phyloP scores from a whole-genome alignment of 2,329 filamentous ascomycete genomes.

The Metarhizium humberi region DNA sequence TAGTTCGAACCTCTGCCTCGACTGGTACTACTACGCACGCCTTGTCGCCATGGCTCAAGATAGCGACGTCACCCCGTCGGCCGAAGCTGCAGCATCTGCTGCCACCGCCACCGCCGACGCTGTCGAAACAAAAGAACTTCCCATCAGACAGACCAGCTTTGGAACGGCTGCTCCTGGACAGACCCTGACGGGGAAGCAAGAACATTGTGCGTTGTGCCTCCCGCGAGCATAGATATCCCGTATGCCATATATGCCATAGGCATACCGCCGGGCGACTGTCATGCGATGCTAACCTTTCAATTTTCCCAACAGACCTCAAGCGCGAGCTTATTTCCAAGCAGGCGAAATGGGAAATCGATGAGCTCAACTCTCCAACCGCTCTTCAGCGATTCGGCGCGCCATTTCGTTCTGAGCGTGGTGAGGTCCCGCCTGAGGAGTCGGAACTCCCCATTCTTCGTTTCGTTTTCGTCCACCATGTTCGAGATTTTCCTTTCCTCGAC shows the following conservation, averaged over 20 bases:
- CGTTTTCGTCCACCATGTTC: constrained; percentile 96
- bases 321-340: constrained; percentile 87
- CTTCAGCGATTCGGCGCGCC: constrained; percentile 92
- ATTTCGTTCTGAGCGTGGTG: constrained; percentile 85
- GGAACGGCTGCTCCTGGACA: constrained; percentile 31
- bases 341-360: constrained; percentile 80
- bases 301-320: constrained; percentile 64
- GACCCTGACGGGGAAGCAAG: constrained; percentile 83
- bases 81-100: neutral
- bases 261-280: neutral
- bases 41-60: constrained; percentile 4
- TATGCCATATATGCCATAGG: neutral
- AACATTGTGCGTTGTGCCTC: constrained; percentile 64
- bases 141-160: constrained; percentile 20
- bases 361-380: constrained; percentile 90
- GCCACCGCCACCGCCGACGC: constrained; percentile 2
- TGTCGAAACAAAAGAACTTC: constrained; percentile 14
- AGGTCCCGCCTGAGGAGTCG: constrained; percentile 87
- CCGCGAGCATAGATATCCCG: neutral
- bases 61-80: neutral
- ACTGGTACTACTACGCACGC: too few species aligned
- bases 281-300: constrained; percentile 11
- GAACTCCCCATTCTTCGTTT: constrained; percentile 89
- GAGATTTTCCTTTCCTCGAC: constrained; percentile 95
- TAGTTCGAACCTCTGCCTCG: too few species aligned